These are phyloP conservation scores for Wickerhamomyces sp. DNA, from an alignment of 1,139 yeast species.

Conservation along the genomic window DNA sequence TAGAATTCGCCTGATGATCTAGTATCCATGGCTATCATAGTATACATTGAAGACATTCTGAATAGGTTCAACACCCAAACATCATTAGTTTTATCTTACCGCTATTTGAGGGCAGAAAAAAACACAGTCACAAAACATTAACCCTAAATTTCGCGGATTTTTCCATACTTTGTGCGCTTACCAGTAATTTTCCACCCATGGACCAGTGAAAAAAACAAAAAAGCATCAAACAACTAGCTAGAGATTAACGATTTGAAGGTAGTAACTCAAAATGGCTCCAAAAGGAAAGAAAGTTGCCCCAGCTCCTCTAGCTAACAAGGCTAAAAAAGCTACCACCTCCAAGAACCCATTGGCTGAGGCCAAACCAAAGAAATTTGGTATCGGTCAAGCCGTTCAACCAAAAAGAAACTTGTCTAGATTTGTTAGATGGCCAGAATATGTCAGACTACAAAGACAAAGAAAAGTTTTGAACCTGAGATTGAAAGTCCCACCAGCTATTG, in stretches of 20 bases:
- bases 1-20: too few relatives aligned
- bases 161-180: too few relatives aligned
- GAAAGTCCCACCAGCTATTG: slow-evolving; percentile 97
- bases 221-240: background rate
- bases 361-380: slow-evolving; percentile 91
- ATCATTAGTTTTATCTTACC: slow-evolving; percentile 1
- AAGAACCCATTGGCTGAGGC: slow-evolving; percentile 90
- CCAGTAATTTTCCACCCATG: too few relatives aligned
- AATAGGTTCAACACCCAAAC: slow-evolving; percentile 10
- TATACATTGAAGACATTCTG: background rate
- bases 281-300: slow-evolving; percentile 85
- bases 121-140: slow-evolving; percentile 16
- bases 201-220: slow-evolving; percentile 6
- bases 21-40: background rate
- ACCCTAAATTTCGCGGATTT: background rate
- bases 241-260: background rate
- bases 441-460: slow-evolving; percentile 96
- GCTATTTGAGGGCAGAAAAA: too few relatives aligned
- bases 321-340: slow-evolving; percentile 31
- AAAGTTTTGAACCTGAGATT: slow-evolving; percentile 90
- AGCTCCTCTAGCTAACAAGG: slow-evolving; percentile 65
- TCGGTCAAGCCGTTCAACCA: slow-evolving; percentile 94
- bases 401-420: slow-evolving; percentile 93
- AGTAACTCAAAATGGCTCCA: slow-evolving; percentile 47
- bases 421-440: slow-evolving; percentile 98